Percentiles rank a stretch among this genome's conserved stretches.
These are phyloP conservation scores for Coniella lustricola DNA, from an alignment of 2,329 filamentous ascomycete genomes.

Conservation along the genomic window DNA sequence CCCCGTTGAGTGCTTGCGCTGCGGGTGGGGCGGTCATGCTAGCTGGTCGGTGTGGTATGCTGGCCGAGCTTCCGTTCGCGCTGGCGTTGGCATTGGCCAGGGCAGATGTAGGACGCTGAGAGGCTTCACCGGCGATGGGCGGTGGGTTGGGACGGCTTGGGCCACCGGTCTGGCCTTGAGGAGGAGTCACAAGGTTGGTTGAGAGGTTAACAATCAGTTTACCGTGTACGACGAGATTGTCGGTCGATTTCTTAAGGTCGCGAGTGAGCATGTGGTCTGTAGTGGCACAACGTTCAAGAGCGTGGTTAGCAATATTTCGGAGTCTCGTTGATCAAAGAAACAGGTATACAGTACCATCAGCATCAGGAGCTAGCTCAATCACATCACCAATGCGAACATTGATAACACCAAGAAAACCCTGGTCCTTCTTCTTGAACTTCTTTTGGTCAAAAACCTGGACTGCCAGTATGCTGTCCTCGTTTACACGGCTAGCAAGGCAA, in stretches of 20 bases:
- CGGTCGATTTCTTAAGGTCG: slow-evolving; percentile 95
- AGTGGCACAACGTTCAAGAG: slow-evolving; percentile 11
- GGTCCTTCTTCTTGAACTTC: slow-evolving; percentile 99
- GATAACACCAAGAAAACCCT: slow-evolving; percentile 95
- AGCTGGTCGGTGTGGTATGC: slow-evolving; percentile 39
- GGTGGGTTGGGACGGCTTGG: slow-evolving; percentile 36
- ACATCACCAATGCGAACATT: slow-evolving; percentile 94
- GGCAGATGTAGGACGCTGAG: slow-evolving; percentile 46
- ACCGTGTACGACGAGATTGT: slow-evolving; percentile 95
- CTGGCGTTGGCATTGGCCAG: slow-evolving; percentile 43
- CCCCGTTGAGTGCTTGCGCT: slow-evolving; percentile 29
- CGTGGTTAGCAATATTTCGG: slow-evolving; percentile 23
- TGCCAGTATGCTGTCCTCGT: slow-evolving; percentile 91
- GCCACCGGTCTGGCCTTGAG: slow-evolving; percentile 44
- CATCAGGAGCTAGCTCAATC: slow-evolving; percentile 80
- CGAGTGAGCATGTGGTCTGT: slow-evolving; percentile 98
- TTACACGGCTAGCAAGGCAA: slow-evolving; percentile 61
- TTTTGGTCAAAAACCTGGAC: slow-evolving; percentile 99
- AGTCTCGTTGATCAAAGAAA: slow-evolving; percentile 19
- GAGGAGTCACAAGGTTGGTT: slow-evolving; percentile 72
- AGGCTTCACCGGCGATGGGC: slow-evolving; percentile 35
- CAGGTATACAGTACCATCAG: slow-evolving; percentile 61
- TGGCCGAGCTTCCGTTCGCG: slow-evolving; percentile 33
- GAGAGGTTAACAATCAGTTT: slow-evolving; percentile 96
- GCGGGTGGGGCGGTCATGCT: slow-evolving; percentile 34